These are phyloP conservation scores for Apiotrichum akiyoshidainum DNA, from an alignment of 1,284 basidiomycete genomes.

Conservation along the genomic window DNA sequence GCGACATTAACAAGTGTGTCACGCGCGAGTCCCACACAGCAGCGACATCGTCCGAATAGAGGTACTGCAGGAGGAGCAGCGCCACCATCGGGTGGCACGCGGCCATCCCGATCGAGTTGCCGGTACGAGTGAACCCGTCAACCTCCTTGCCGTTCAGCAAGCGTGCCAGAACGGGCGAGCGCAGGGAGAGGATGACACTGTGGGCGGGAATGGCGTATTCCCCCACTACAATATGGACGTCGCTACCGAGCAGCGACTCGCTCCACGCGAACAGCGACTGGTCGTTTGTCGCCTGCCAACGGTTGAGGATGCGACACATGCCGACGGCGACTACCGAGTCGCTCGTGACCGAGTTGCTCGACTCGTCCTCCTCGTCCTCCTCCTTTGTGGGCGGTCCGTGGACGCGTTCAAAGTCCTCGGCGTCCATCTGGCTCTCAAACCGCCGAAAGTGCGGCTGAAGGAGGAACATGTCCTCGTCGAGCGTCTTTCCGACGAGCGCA, in stretches of 20 bases:
- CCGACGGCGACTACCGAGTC: constrained; percentile 45
- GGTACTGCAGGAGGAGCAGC: constrained; percentile 75
- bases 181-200: constrained; percentile 36
- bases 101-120: constrained; percentile 16
- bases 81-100: constrained; percentile 57
- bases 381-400: constrained; percentile 2
- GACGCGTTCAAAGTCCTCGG: constrained; percentile 38
- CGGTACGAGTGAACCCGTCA: constrained; percentile 7
- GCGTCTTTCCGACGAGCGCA: constrained; percentile 58
- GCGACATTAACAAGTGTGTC: constrained; percentile 54
- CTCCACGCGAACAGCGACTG: constrained; percentile 47
- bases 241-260: constrained; percentile 43
- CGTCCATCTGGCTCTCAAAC: constrained; percentile 46
- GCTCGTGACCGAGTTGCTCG: constrained; percentile 42
- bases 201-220: constrained; percentile 46
- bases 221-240: constrained; percentile 36
- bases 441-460: constrained; percentile 60
- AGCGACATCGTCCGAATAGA: constrained; percentile 81
- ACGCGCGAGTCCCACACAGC: constrained; percentile 83
- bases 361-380: constrained; percentile 49
- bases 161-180: constrained; percentile 29
- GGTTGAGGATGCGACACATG: constrained; percentile 42
- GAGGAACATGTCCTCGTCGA: constrained; percentile 66
- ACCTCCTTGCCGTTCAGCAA: constrained; percentile 24
- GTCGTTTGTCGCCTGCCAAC: constrained; percentile 38